Evolutionary conservation across 495 filamentous ascomycete genomes (phyloP), one percentile per base, ranked within the genome.

Genomic region (Penicillium nucicola): DNA sequence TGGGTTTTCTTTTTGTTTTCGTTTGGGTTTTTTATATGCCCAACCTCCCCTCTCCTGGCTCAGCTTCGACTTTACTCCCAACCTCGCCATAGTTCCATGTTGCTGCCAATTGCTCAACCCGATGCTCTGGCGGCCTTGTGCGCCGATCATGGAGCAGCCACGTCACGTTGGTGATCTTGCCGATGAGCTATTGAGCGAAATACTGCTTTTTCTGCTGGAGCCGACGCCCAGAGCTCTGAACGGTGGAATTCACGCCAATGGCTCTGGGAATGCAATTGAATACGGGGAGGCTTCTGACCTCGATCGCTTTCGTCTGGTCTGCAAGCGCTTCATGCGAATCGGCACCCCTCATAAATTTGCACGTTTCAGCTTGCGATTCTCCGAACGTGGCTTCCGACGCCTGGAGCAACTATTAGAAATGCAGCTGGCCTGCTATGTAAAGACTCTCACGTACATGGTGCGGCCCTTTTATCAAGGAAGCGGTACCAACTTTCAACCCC

Each of bases 371-470:
- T 71, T 82, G 17, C 77, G 85, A 30, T 88, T 87, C 52, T 84
- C 81, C 5, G 53, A 57, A 11, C 69, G 75, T 43, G 85, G 83
- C 1, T 80, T 89, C 43, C 62, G 68, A 25, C 69, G 78, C 38
- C 62, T 89, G 38, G 76, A 82, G 17, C 69, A 75, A 28, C 53
- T 77, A 34, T 49, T 77, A 39, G 48, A 62, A 45, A 77, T 74
- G 71, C 77, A 84, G 59, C 72, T 85, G 15, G 78, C 81, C 31
- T 73, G 69, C 52, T 77, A 84, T 68, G 83, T 86, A 40, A 81
- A 76, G 64, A 80, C 84, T 59, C 82, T 89, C 63, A 84, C 81
- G 56, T 89, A 89, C 62, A 78, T 88, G 68, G 80, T 88, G 61
- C 84, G 84, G 58, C 83, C 78, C 45, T 86, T 86, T 64, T 87